A percentile compares a stretch with the other conserved stretches of the same genome.
Evolutionary conservation across 176 grass and related monocot species (phyloP).

Genomic region (Cenchrus americanus): DNA sequence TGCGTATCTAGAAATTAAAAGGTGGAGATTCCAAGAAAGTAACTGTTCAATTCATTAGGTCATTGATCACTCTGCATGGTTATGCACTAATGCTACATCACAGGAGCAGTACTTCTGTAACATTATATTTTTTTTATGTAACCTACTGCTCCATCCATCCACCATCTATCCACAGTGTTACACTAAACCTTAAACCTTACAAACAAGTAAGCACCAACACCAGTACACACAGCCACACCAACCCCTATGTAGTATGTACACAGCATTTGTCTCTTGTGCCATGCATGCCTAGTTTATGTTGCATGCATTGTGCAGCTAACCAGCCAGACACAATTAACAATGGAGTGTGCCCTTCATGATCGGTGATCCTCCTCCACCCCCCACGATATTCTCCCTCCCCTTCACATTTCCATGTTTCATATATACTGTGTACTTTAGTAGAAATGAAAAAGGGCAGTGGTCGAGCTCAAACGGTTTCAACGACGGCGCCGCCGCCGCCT

Average conservation of each 20-base stretch:
- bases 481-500: constrained; percentile 2
- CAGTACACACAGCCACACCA: not conserved
- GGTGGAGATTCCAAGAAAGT: not conserved
- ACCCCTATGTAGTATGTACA: constrained; percentile 33
- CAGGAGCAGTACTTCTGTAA: constrained; percentile 2
- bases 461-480: constrained; percentile 46
- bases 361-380: not conserved
- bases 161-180: constrained; percentile 7
- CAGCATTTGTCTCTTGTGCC: constrained; percentile 38
- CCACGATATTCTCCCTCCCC: not conserved
- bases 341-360: constrained; percentile 14
- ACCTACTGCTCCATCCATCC: not conserved
- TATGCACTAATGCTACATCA: not conserved
- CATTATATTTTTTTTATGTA: constrained; percentile 10
- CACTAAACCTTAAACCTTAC: constrained; percentile 48
- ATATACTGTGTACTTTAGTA: constrained; percentile 27
- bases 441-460: not conserved
- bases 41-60: not conserved
- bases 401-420: constrained; percentile 20
- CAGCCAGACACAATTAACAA: constrained; percentile 14
- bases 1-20: not conserved
- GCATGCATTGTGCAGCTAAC: constrained; percentile 42
- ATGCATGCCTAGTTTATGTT: constrained; percentile 49
- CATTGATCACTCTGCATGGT: not conserved
- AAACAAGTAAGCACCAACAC: constrained; percentile 30